Base-by-base conservation (phyloP, 495 filamentous ascomycete species). In the Penicillium paxilli region DNA sequence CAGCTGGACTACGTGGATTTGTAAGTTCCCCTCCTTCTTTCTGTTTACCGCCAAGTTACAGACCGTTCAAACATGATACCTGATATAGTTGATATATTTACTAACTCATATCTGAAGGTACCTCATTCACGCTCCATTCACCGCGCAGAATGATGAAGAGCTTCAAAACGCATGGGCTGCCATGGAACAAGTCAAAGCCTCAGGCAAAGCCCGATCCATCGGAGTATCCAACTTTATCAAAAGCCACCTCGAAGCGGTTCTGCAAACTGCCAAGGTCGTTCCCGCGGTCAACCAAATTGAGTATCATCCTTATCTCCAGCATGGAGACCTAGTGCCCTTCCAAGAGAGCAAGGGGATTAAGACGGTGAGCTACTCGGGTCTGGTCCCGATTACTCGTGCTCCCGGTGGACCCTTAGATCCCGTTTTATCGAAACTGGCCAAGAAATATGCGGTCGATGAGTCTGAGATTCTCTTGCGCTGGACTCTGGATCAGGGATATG, bases 211-310 rank as follows among this genome's bases (percentile, higher is more conserved):
- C 9, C 82, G 82, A 44, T 85, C 84, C 19, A 95, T 96, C 62
- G 92, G 91, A 11, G 90, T 96, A 4, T 92, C 87, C 54, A 96
- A 96, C 64, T 95, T 84, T 71, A 62, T 88, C 10, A 74, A 83
- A 28, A 66, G 72, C 30, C 81, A 96, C 62, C 74, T 96, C 16
- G 82, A 91, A 60, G 76, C 79, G 2, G 80, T 87, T 32, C 69
- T 95, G 11, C 69, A 83, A 50, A 89, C 83, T 0, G 86, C 88
- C 17, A 83, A 75, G 35, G 64, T 82, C 19, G 65, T 74, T 11
- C 92, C 92, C 0, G 83, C 76, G 2, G 79, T 91, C 60, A 96
- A 96, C 70, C 91, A 96, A 76, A 89, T 96, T 55, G 91, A 96
- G 69, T 93, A 82, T 61, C 89, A 96, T 62, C 87, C 90, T 0